Evolutionary conservation across 1,139 yeast genomes (phyloP), one percentile per base, ranked within the genome.

Genomic region (Geotrichum cucujoidarum): DNA sequence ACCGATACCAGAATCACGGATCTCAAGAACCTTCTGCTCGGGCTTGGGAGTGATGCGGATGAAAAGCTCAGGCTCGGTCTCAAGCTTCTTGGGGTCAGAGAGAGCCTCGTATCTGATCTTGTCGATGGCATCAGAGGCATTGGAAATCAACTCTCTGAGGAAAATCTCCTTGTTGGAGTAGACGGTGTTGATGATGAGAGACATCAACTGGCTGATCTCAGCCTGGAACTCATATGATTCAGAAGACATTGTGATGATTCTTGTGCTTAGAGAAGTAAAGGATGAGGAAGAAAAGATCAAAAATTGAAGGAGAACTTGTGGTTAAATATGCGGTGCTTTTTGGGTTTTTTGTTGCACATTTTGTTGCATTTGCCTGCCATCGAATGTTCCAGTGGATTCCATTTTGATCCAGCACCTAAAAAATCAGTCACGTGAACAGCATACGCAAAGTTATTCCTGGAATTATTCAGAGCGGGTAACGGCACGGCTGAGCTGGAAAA

Each of bases 131-230:
- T 87, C 95, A 43, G 95, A 90, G 55, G 97, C 97, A 74, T 94
- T 94, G 59, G 98, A 94, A 67, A 94, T 88, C 78, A 94, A 81
- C 74, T 94, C 99, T 85, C 99, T 90, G 69, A 94, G 78, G 83
- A 94, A 94, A 67, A 94, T 92, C 74, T 94, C 99, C 78, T 94
- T 94, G 83, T 94, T 94, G 52, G 98, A 92, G 76, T 94, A 94
- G 67, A 94, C 99, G 53, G 99, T 94, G 88, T 94, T 94, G 77
- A 94, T 92, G 89, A 94, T 89, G 80, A 92, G 83, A 72, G 97
- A 87, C 97, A 94, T 86, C 82, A 94, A 81, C 95, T 92, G 98
- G 83, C 97, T 86, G 74, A 92, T 94, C 89, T 92, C 99, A 81
- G 99, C 99, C 73, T 95, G 96, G 77, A 92, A 92, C 78, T 92